Evolutionary conservation across 2,329 filamentous ascomycete genomes (phyloP), one percentile per base, ranked within the genome.

Genomic region (Fusarium redolens): DNA sequence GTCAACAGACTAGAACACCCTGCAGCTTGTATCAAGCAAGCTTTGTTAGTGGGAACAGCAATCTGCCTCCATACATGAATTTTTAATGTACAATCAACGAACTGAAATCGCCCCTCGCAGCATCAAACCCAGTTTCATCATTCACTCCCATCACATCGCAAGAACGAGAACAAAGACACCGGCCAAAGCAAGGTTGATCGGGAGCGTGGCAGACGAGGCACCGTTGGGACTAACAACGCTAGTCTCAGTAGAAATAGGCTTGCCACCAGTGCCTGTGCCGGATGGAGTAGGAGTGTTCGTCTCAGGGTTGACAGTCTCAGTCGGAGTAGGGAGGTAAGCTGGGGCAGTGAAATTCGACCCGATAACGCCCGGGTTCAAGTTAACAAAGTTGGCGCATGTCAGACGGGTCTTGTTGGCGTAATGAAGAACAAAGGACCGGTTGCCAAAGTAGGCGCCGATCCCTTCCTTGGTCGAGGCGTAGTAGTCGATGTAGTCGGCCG

Each of bases 371-470:
- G 58, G 51, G 44, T 71, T 63, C 41, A 74, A 55, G 63, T 75
- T 72, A 60, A 70, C 80, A 78, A 92, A 91, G 84, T 90, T 91
- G 80, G 89, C 90, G 77, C 91, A 92, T 13, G 86, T 87, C 75
- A 92, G 87, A 69, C 91, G 87, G 3, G 88, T 91, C 81, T 85
- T 89, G 84, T 92, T 91, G 75, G 84, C 83, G 73, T 86, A 90
- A 82, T 93, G 91, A 65, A 93, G 76, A 48, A 91, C 90, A 65
- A 93, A 81, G 66, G 89, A 91, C 67, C 88, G 86, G 82, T 92
- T 90, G 50, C 89, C 90, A 66, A 93, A 88, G 84, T 90, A 93
- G 56, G 87, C 83, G 11, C 84, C 84, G 44, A 84, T 81, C 40
- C 85, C 86, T 18, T 84, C 78, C 47, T 82, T 76, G 37, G 90